Evolutionary conservation across 2,329 filamentous ascomycete genomes (phyloP).

Genomic region (Trichophyton rubrum): DNA sequence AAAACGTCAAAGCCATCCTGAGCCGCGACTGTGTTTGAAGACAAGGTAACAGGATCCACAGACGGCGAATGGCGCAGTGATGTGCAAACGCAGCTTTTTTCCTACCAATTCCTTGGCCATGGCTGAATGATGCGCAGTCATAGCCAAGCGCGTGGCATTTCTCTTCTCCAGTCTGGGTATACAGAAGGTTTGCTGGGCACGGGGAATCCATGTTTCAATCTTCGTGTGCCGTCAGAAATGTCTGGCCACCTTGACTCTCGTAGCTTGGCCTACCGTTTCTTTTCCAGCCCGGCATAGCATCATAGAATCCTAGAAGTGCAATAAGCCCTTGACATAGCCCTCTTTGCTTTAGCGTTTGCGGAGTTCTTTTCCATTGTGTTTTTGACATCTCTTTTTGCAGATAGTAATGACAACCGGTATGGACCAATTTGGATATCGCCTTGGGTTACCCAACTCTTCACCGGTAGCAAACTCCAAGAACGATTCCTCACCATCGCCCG

Average conservation of each 20-base stretch:
- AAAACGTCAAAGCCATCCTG: conserved; percentile 42
- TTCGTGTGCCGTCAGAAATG: neutral
- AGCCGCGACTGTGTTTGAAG: neutral
- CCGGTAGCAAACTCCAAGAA: neutral
- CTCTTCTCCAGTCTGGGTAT: neutral
- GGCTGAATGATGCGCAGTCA: neutral
- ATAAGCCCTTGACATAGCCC: no score
- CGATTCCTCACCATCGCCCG: neutral
- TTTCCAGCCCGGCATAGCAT: neutral
- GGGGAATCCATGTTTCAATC: neutral
- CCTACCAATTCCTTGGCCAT: neutral
- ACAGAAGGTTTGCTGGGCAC: neutral
- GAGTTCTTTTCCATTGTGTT: neutral
- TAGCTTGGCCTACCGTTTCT: neutral
- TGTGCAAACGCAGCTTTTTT: neutral
- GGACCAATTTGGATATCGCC: neutral
- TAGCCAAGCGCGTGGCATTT: neutral
- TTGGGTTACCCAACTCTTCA: neutral
- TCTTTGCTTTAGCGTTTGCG: neutral
- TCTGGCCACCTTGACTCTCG: neutral
- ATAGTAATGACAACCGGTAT: neutral
- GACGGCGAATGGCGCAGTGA: neutral
- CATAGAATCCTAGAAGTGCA: neutral
- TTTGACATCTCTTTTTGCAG: neutral
- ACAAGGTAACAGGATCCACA: neutral